Evolutionary conservation across 2,329 filamentous ascomycete genomes (phyloP).

Genomic region (Bipolaris bicolor): DNA sequence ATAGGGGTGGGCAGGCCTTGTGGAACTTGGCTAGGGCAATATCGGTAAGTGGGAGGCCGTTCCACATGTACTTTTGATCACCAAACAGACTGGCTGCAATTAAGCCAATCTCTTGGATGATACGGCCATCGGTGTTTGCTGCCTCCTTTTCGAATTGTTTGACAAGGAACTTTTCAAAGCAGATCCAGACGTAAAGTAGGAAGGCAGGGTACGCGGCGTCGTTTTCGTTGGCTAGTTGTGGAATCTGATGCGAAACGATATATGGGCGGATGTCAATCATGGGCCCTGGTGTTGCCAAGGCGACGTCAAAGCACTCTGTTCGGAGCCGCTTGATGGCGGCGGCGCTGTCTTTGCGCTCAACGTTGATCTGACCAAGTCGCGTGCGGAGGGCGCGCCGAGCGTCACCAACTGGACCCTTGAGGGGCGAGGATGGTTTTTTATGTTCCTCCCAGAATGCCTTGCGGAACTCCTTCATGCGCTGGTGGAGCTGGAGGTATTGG

Average conservation of each 20-base stretch:
- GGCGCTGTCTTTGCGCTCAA: conserved; percentile 34
- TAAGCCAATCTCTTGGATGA: conserved; percentile 79
- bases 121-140: conserved; percentile 45
- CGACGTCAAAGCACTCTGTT: conserved; percentile 36
- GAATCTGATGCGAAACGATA: conserved; percentile 44
- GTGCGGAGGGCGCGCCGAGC: conserved; percentile 41
- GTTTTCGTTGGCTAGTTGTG: conserved; percentile 33
- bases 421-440: conserved; percentile 30
- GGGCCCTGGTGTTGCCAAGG: conserved; percentile 32
- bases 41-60: conserved; percentile 73
- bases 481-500: conserved; percentile 45
- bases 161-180: conserved; percentile 75
- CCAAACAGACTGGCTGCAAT: conserved; percentile 78
- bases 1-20: conserved; percentile 80
- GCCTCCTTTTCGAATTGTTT: conserved; percentile 60
- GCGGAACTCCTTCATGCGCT: conserved; percentile 47
- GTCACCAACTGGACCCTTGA: conserved; percentile 41
- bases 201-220: conserved; percentile 53
- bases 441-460: conserved; percentile 35
- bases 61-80: conserved; percentile 68
- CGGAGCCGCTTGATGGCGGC: conserved; percentile 38
- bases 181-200: conserved; percentile 73
- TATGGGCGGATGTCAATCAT: conserved; percentile 46
- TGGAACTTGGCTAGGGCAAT: conserved; percentile 88
- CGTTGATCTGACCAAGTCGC: conserved; percentile 45